Base-by-base conservation (phyloP, 495 filamentous ascomycete genomes). In the Evansstolkia leycettana region DNA sequence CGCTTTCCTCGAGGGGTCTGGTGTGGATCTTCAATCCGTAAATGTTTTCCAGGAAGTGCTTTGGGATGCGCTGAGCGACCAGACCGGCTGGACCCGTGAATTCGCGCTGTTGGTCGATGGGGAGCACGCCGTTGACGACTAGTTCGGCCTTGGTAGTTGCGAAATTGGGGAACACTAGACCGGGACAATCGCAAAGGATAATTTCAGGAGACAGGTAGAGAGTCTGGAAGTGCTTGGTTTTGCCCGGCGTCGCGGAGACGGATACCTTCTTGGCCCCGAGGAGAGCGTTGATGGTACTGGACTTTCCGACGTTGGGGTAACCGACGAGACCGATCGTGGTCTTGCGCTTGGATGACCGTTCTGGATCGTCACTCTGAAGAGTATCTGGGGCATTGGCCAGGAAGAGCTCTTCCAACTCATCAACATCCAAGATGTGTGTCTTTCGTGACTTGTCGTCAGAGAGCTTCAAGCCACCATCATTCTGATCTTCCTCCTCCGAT, bases 181-280 rank as follows among this genome's bases (percentile, higher is more conserved):
- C 92, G 18, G 92, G 92, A 49, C 92, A 99, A 76, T 99, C 92
- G 63, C 92, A 96, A 14, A 99, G 71, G 45, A 95, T 73, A 43
- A 96, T 83, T 41, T 77, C 71, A 11, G 87, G 79, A 42, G 82
- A 87, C 31, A 96, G 71, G 55, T 94, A 89, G 43, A 99, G 86
- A 12, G 92, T 99, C 56, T 99, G 92, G 65, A 99, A 99, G 50
- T 99, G 92, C 64, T 99, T 99, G 7, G 92, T 99, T 60, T 96
- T 99, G 38, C 92, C 92, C 5, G 92, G 92, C 2, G 92, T 99
- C 17, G 89, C 78, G 26, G 92, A 96, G 27, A 99, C 92, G 2
- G 89, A 95, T 3, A 99, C 92, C 62, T 96, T 96, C 70, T 94
- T 96, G 36, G 92, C 81, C 34, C 92, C 92, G 39, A 95, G 84